Conservation (phyloP, 2,329 filamentous ascomycete species). For the Elsinoe batatas region DNA sequence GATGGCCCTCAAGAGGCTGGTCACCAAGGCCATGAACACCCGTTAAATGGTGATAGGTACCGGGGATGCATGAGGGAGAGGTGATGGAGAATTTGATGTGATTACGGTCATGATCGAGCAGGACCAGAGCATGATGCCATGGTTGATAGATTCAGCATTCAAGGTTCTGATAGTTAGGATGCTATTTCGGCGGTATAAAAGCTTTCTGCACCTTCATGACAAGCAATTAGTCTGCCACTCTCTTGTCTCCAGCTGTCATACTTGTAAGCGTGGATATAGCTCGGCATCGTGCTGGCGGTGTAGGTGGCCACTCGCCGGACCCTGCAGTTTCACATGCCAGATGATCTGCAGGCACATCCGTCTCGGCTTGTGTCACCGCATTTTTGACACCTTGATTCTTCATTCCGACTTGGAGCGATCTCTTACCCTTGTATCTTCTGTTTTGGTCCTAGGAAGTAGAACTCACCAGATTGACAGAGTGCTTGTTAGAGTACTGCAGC, state of each 20-base stretch:
- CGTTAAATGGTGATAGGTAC: constrained; percentile 20
- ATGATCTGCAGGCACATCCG: constrained; percentile 9
- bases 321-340: constrained; percentile 4
- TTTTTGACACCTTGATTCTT: not conserved
- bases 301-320: not conserved
- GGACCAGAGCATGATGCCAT: constrained; percentile 1
- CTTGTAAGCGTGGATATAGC: not conserved
- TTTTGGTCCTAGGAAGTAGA: no score
- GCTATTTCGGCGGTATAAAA: constrained; percentile 5
- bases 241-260: not conserved
- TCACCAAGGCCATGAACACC: constrained; percentile 63
- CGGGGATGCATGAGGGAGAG: not conserved
- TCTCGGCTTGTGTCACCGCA: constrained; percentile 11
- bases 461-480: not conserved
- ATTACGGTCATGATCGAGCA: not conserved
- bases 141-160: constrained; percentile 13
- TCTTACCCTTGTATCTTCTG: not conserved
- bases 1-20: constrained; percentile 89
- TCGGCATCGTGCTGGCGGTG: not conserved
- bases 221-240: not conserved
- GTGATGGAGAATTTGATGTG: not conserved
- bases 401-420: no score
- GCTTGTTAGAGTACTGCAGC: not conserved
- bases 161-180: constrained; percentile 4
- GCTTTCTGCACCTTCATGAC: constrained; percentile 8